phyloP scores from a whole-genome alignment of 2,329 filamentous ascomycete genomes.

The Diaporthe humulicola region DNA sequence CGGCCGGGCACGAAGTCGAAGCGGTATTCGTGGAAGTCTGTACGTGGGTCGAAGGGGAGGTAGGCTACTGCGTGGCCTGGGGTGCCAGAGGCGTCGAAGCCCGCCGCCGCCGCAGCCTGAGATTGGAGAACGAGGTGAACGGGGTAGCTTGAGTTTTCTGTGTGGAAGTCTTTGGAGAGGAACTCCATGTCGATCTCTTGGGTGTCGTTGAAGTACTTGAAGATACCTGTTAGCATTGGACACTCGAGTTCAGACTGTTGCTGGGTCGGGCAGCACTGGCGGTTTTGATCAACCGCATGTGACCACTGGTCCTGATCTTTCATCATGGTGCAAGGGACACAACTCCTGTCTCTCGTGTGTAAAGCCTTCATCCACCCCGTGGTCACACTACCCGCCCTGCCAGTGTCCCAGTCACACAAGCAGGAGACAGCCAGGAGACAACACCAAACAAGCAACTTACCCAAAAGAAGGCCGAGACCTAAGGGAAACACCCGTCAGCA shows the following conservation, averaged over 20 bases:
- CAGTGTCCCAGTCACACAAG: too few species aligned
- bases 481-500: not conserved
- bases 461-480: constrained; percentile 82
- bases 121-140: constrained; percentile 85
- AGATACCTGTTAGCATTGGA: constrained; percentile 36
- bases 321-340: not conserved
- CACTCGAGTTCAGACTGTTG: not conserved
- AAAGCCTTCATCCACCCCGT: not conserved
- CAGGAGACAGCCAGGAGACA: not conserved
- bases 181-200: constrained; percentile 88
- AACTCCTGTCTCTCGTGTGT: not conserved
- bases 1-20: constrained; percentile 77
- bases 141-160: constrained; percentile 63
- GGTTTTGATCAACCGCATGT: not conserved
- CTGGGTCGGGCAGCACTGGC: not conserved
- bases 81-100: constrained; percentile 74
- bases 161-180: constrained; percentile 74
- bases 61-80: constrained; percentile 64
- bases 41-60: constrained; percentile 76
- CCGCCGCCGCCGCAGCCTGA: constrained; percentile 66
- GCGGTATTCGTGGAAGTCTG: constrained; percentile 81
- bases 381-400: not conserved
- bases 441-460: constrained; percentile 54
- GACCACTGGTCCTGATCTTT: not conserved
- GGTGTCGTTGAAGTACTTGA: constrained; percentile 81